Base-by-base conservation (phyloP, 305 asterid genomes). In the Fraxinus dipetala region DNA sequence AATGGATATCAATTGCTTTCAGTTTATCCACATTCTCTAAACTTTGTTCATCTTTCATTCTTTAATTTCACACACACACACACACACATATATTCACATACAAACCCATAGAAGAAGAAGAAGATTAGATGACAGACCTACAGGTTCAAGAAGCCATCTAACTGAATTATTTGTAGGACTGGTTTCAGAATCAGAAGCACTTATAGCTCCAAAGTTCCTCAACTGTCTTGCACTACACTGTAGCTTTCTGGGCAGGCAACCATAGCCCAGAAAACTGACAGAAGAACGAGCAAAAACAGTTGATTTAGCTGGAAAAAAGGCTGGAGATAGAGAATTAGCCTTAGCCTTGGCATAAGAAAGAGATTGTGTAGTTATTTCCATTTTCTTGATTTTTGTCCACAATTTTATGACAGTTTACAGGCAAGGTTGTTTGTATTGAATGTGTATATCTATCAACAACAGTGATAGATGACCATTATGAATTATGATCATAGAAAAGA, bases 101-200 rank as follows among this genome's bases (percentile, higher is more conserved):
- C 28, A 26, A 26, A 26, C 28, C 28, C 28, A 26, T 26, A 26
- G 36, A n/a, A 65, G 8, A 72, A 36, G 6, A 40, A 75, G 28
- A 16, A 18, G 54, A 43, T 26, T 2, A 30, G 36, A 9, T 31
- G n/a, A 85, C 86, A 22, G 28, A 92, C 97, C 96, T 31, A 92
- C 85, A 83, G 94, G 94, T 83, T 92, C 85, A 87, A 94, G 93
- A 85, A 92, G 78, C 98, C 97, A 94, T 88, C 87, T 88, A n/a
- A 86, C 84, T 11, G 91, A 89, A 77, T 20, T 82, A 84, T 63
- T 65, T 2, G 90, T 35, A 65, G 81, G 61, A 34, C 67, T 79
- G 78, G 32, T 83, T 34, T 87, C 87, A 82, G 87, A 87, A 48
- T 78, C 81, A 59, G 92, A 90, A 82, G 94, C 90, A 75, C 85